These are phyloP conservation scores for Acer saccharum DNA, from an alignment of 345 rosid species.

Conservation along the genomic window DNA sequence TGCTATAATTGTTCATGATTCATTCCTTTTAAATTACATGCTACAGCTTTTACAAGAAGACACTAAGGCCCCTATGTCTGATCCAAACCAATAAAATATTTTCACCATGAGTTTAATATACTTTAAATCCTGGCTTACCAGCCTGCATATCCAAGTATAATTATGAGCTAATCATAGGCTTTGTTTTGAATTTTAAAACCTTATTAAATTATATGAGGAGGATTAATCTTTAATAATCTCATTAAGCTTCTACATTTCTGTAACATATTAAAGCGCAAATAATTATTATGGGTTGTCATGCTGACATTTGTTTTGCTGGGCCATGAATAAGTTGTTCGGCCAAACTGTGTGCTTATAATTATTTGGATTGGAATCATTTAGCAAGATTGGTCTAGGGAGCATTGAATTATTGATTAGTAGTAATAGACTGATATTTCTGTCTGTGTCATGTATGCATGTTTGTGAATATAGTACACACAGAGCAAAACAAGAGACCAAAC, in stretches of 20 bases:
- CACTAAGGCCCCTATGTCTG: not conserved
- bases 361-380: not conserved
- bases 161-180: not conserved
- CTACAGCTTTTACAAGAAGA: not conserved
- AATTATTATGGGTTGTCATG: not conserved
- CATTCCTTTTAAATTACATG: not conserved
- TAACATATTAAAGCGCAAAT: not conserved
- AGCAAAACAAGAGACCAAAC: not conserved
- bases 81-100: not conserved
- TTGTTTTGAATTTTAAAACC: not conserved
- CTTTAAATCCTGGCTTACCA: not conserved
- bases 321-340: not conserved
- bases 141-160: not conserved
- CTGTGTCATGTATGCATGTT: not conserved
- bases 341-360: constrained; percentile 2
- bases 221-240: not conserved
- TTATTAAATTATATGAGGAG: not conserved
- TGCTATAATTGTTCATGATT: not conserved
- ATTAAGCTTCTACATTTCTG: not conserved
- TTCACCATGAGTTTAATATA: not conserved
- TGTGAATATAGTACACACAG: not conserved
- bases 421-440: not conserved
- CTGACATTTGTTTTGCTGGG: not conserved
- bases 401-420: not conserved
- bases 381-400: not conserved